Base-by-base conservation (phyloP, 331 rosid genomes). In the Pyrus hybrid region DNA sequence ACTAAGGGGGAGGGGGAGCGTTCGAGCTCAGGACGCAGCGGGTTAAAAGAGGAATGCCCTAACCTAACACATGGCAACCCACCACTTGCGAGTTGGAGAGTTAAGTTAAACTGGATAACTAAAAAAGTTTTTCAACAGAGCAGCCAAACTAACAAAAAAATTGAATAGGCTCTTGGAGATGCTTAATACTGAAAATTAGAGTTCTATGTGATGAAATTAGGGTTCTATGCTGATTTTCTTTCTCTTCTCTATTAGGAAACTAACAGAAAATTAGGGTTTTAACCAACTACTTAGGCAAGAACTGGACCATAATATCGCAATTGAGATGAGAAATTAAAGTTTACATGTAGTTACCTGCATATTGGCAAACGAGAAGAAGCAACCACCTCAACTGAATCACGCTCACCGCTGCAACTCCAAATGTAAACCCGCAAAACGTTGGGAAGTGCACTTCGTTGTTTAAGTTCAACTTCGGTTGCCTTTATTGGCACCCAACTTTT, bases 331-430 rank as follows among this genome's bases (percentile, higher is more conserved):
- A 11, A 22, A 37, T 22, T 21, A 56, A 51, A 32, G 68, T n/a
- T 60, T 22, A 49, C 0, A 37, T 21, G 10, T 22, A 13, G 12
- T 72, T 62, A 80, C 83, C 80, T 75, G 83, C 83, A 80, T 80
- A 20, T 62, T 75, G 65, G 13, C 35, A 12, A 21, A 29, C n/a
- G 67, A 32, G 70, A 74, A 68, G 70, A 49, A 74, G 32, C 45
- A 9, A 8, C 56, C 54, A 14, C 54, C 32, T 3, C 12, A 51
- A 71, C 47, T 28, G 14, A 22, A 68, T 28, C 43, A 37, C 43
- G 43, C 43, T 37, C 43, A 37, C 4, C 6, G 41, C 35, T 26
- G 35, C 7, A 62, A 26, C 14, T 4, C 2, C 20, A 37, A 37
- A 9, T 37, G 45, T 37, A 9, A 25, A 22, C 29, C 63, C 7